Conservation (phyloP, 768 basidiomycete genomes). For the Lentinula detonsa region DNA sequence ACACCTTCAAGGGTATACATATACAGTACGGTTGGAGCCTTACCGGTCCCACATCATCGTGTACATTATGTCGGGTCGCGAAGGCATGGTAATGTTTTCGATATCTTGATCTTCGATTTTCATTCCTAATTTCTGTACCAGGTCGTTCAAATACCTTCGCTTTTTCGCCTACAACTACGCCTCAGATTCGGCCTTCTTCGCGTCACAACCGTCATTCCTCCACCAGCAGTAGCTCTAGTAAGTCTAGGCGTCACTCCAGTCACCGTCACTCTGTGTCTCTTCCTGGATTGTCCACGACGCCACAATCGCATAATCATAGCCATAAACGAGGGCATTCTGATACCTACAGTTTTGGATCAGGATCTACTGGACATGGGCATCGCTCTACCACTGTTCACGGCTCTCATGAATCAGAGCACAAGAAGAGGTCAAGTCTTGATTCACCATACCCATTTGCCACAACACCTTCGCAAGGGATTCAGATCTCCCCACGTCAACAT, state of each 20-base stretch:
- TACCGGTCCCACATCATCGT: background rate
- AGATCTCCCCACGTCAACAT: background rate
- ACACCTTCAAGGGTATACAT: no score
- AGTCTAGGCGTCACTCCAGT: no score
- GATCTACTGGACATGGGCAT: background rate
- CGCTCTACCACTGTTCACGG: background rate
- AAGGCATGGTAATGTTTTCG: background rate
- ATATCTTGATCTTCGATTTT: background rate
- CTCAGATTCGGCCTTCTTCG: background rate
- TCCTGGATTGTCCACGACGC: background rate
- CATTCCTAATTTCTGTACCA: background rate
- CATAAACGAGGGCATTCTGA: background rate
- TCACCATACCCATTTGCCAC: background rate
- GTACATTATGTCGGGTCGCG: background rate
- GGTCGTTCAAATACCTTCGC: background rate
- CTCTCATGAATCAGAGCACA: background rate
- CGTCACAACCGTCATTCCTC: background rate
- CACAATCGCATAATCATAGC: background rate
- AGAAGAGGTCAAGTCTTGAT: background rate
- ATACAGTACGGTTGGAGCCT: no score
- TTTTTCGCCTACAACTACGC: background rate
- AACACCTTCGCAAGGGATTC: background rate
- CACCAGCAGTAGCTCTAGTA: background rate
- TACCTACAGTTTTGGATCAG: background rate
- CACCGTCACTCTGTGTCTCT: background rate